A percentile compares a stretch with the other conserved stretches of the same genome.
These are phyloP conservation scores for Schizosaccharomyces japonicus DNA, from an alignment of 805 yeast species.

Conservation along the genomic window DNA sequence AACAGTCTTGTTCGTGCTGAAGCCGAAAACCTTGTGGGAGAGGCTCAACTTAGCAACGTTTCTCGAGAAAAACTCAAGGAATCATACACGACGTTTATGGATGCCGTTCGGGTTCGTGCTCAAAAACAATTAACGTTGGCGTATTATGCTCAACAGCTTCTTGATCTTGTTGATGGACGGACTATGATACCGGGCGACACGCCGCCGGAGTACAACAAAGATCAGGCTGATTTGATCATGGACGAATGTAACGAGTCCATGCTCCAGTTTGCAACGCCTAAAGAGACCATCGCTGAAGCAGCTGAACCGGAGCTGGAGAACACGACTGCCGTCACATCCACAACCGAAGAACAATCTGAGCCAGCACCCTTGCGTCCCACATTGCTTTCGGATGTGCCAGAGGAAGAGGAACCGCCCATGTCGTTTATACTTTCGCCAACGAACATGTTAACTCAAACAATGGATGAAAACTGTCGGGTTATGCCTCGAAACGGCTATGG, in stretches of 20 bases:
- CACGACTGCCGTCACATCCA: too few relatives aligned
- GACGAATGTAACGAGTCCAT: neutral
- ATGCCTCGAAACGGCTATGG: too few relatives aligned
- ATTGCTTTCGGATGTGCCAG: too few relatives aligned
- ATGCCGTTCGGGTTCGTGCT: conserved; percentile 62
- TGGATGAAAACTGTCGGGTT: too few relatives aligned
- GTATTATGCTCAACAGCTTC: conserved; percentile 68
- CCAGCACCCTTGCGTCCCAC: too few relatives aligned
- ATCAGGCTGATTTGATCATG: neutral
- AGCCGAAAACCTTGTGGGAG: conserved; percentile 77
- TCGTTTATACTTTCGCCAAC: too few relatives aligned
- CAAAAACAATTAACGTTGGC: conserved; percentile 71
- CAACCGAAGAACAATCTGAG: too few relatives aligned
- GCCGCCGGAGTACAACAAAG: neutral
- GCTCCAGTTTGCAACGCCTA: neutral
- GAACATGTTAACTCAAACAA: too few relatives aligned
- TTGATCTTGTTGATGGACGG: conserved; percentile 61
- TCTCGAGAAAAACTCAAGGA: conserved; percentile 72
- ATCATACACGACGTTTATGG: conserved; percentile 65
- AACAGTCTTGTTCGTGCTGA: conserved; percentile 80
- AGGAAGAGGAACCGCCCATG: too few relatives aligned
- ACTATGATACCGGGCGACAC: conserved; percentile 74
- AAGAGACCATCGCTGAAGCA: too few relatives aligned
- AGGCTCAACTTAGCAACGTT: conserved; percentile 71
- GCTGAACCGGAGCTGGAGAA: too few relatives aligned